Evolutionary conservation across 2,329 filamentous ascomycete genomes (phyloP).

Genomic region (Cadophora luteo-olivacea): DNA sequence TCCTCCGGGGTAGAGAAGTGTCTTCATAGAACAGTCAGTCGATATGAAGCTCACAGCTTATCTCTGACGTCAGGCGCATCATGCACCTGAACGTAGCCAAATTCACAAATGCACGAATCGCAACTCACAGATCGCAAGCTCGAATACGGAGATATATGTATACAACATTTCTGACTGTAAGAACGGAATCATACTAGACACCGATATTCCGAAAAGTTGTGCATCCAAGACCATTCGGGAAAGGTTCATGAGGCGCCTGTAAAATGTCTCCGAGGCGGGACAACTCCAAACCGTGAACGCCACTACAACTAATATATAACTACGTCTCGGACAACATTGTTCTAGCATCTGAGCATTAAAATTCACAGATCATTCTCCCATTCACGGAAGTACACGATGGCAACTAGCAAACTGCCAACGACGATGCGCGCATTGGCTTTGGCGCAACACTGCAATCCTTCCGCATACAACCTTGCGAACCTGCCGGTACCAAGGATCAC

Average conservation of each 20-base stretch:
- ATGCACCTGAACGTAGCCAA: neutral
- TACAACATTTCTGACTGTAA: too few relatives aligned
- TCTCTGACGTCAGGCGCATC: neutral
- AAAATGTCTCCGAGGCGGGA: conserved; percentile 10
- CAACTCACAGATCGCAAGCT: neutral
- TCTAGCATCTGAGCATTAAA: neutral
- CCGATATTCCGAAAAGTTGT: neutral
- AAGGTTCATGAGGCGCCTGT: neutral
- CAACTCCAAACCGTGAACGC: conserved; percentile 18
- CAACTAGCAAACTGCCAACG: conserved; percentile 27
- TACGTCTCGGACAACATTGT: neutral
- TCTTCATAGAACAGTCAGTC: neutral
- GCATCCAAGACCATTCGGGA: neutral
- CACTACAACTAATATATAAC: neutral
- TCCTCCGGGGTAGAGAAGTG: neutral
- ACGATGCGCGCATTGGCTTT: conserved; percentile 41
- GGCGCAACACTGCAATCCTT: conserved; percentile 36
- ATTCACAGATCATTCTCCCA: neutral
- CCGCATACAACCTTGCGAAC: conserved; percentile 47
- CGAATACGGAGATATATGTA: neutral
- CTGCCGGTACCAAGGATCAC: conserved; percentile 54
- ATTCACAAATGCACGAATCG: neutral
- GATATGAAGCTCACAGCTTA: neutral
- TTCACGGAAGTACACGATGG: conserved; percentile 25
- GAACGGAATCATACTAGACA: neutral